A percentile compares a stretch with the other conserved stretches of the same genome.
phyloP scores from a whole-genome alignment of 208 protist genomes.

The Entamoeba invadens region DNA sequence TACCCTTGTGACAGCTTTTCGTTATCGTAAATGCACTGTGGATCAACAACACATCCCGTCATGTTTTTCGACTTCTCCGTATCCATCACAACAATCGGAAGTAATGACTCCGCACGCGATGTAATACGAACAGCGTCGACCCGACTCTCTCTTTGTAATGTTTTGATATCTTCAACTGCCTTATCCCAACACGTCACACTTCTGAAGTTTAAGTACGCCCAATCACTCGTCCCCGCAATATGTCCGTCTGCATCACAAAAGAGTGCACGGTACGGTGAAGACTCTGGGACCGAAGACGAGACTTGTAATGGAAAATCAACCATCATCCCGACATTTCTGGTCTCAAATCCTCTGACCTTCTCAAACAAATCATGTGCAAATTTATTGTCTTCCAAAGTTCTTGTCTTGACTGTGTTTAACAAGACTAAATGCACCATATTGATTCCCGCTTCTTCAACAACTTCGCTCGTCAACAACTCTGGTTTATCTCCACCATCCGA shows the following conservation, averaged over 20 bases:
- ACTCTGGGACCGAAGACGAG: background rate
- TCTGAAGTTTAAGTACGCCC: background rate
- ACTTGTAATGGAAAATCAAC: background rate
- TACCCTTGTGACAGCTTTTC: background rate
- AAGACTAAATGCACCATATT: background rate
- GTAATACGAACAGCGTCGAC: background rate
- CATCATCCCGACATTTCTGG: background rate
- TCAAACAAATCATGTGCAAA: background rate
- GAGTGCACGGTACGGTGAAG: background rate
- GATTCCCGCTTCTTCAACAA: background rate
- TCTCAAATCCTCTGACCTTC: background rate
- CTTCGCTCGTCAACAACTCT: background rate
- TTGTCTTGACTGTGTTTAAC: background rate
- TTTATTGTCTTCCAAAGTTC: background rate
- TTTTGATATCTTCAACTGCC: background rate
- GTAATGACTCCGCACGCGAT: background rate
- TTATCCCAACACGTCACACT: background rate
- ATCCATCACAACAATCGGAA: background rate
- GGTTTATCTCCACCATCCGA: background rate
- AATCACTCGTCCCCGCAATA: background rate
- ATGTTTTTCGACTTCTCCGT: background rate
- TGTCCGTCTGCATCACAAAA: background rate
- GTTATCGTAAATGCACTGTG: background rate
- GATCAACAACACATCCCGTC: background rate
- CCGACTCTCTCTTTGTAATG: background rate